phyloP scores from a whole-genome alignment of 495 filamentous ascomycete genomes.

The Tuber calosporum region DNA sequence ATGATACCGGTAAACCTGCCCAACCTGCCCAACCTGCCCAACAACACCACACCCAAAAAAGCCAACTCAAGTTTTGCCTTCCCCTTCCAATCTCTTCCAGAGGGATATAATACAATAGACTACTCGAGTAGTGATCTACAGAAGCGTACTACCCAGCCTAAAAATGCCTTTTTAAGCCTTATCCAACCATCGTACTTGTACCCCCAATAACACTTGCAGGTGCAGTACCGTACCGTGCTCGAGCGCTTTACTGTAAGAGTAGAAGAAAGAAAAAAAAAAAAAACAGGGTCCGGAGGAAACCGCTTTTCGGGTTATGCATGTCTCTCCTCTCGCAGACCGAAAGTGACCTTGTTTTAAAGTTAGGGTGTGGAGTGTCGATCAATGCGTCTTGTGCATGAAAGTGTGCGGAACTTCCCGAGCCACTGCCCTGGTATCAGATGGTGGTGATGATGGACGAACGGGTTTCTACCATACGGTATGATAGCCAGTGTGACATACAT shows the following conservation, averaged over 20 bases:
- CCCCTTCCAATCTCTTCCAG: background rate
- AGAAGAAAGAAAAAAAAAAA: too few species aligned
- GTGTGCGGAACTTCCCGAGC: background rate
- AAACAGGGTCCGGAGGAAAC: background rate
- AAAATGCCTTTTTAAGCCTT: background rate
- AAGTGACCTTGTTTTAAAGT: background rate
- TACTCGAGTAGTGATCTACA: background rate
- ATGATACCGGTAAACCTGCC: background rate
- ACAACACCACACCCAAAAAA: background rate
- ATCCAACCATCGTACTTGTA: background rate
- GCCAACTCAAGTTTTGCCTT: background rate
- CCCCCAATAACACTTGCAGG: background rate
- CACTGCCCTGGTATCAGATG: background rate
- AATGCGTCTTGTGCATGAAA: background rate
- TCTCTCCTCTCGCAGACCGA: background rate
- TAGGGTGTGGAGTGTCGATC: background rate
- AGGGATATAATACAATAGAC: background rate
- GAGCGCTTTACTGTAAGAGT: too few species aligned
- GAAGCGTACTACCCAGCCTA: background rate
- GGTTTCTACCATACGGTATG: too few species aligned
- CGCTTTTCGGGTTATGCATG: background rate
- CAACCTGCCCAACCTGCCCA: background rate
- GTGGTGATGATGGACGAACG: background rate
- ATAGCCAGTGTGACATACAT: too few species aligned
- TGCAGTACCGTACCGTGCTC: background rate